Percentiles rank a stretch among this genome's conserved stretches.
phyloP scores from a whole-genome alignment of 805 yeast species.

The Candida mattraensis region DNA sequence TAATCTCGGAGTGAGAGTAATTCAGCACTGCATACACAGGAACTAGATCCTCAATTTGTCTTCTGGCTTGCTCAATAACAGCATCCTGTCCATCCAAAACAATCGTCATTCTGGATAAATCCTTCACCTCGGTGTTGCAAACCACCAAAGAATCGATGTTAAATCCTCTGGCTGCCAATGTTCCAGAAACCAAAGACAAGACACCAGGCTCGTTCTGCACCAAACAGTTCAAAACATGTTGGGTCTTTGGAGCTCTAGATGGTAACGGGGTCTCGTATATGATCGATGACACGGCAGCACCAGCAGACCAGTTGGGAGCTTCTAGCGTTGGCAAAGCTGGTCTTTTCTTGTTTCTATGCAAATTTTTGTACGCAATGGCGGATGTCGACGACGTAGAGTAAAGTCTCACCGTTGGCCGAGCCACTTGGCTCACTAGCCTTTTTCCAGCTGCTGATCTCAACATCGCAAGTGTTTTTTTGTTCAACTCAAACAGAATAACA shows the following conservation, averaged over 20 bases:
- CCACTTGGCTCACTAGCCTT: conserved; percentile 13
- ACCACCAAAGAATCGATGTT: conserved; percentile 97
- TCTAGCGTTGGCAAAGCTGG: conserved; percentile 93
- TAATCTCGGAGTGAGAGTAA: conserved; percentile 85
- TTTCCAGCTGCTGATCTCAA: conserved; percentile 15
- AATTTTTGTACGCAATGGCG: conserved; percentile 90
- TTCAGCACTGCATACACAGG: conserved; percentile 98
- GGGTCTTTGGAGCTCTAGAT: conserved; percentile 60
- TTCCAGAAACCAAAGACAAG: conserved; percentile 86
- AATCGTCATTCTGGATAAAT: conserved; percentile 94
- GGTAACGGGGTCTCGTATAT: conserved; percentile 85
- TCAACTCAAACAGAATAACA: too few relatives aligned
- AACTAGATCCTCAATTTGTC: conserved; percentile 96
- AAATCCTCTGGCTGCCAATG: conserved; percentile 97
- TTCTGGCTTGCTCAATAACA: conserved; percentile 94
- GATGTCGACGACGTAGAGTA: conserved; percentile 78
- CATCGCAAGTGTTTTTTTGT: conserved; percentile 12
- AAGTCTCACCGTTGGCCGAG: conserved; percentile 18
- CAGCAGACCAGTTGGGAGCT: conserved; percentile 94
- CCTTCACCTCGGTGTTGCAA: conserved; percentile 93
- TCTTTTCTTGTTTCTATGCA: conserved; percentile 81
- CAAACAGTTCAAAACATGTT: conserved; percentile 92
- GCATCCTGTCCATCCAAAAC: conserved; percentile 94
- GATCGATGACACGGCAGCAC: conserved; percentile 93
- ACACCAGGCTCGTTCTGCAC: conserved; percentile 99